Conservation (phyloP, 1,284 basidiomycete genomes). For the Boletus smithii region DNA sequence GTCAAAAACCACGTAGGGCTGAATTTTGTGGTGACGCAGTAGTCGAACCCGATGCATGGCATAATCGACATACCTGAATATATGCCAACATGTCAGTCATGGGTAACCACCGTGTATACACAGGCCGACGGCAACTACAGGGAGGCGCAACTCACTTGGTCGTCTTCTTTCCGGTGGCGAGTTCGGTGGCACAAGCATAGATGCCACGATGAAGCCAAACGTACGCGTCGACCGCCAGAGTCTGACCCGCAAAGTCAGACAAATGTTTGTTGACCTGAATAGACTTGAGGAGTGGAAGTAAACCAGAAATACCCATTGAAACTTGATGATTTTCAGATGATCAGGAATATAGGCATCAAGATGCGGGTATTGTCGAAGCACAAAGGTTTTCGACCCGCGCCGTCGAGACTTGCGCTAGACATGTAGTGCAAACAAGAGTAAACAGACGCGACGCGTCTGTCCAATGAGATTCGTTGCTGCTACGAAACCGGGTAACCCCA, state of each 20-base stretch:
- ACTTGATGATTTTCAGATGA: background rate
- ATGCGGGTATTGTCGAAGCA: slow-evolving; percentile 2
- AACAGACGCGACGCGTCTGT: slow-evolving; percentile 32
- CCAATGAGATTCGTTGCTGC: slow-evolving; percentile 22
- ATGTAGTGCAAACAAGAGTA: slow-evolving; percentile 24
- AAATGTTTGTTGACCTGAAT: slow-evolving; percentile 79
- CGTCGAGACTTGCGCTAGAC: too few relatives aligned
- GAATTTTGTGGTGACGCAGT: slow-evolving; percentile 79
- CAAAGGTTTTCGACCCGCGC: too few relatives aligned
- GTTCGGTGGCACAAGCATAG: slow-evolving; percentile 87
- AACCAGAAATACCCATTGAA: slow-evolving; percentile 89
- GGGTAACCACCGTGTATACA: too few relatives aligned
- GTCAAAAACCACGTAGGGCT: slow-evolving; percentile 94
- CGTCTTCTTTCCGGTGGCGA: slow-evolving; percentile 82
- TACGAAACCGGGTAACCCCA: too few relatives aligned
- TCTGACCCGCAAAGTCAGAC: slow-evolving; percentile 79
- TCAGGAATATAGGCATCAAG: slow-evolving; percentile 1
- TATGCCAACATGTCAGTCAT: slow-evolving; percentile 6
- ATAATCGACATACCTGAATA: slow-evolving; percentile 86
- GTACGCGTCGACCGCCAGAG: slow-evolving; percentile 84
- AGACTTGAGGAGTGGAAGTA: slow-evolving; percentile 89
- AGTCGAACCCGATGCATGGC: slow-evolving; percentile 91
- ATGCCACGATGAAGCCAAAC: slow-evolving; percentile 98
- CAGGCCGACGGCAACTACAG: background rate
- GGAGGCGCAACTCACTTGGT: slow-evolving; percentile 58